Evolutionary conservation across 1,284 basidiomycete genomes (phyloP).

Genomic region (Fomitopsis palustris): DNA sequence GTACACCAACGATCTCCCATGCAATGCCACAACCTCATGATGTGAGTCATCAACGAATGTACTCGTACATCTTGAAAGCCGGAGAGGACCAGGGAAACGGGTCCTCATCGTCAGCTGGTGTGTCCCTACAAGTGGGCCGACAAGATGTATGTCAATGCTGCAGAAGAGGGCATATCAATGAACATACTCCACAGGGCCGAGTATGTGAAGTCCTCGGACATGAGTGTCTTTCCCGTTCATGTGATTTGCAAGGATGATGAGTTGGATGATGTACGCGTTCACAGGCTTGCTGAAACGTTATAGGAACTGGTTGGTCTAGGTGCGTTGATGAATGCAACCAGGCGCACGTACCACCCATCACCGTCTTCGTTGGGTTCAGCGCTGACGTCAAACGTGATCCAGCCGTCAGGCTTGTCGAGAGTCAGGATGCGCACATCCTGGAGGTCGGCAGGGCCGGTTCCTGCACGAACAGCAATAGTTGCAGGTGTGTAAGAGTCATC

Average conservation of each 20-base stretch:
- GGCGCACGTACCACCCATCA: slow-evolving; percentile 54
- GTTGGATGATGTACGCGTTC: slow-evolving; percentile 86
- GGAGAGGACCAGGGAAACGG: slow-evolving; percentile 64
- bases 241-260: slow-evolving; percentile 91
- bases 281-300: slow-evolving; percentile 67
- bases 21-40: neutral
- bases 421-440: slow-evolving; percentile 88
- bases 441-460: slow-evolving; percentile 88
- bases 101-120: slow-evolving; percentile 51
- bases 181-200: slow-evolving; percentile 80
- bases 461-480: slow-evolving; percentile 85
- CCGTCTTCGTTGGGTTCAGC: slow-evolving; percentile 78
- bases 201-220: slow-evolving; percentile 83
- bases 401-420: slow-evolving; percentile 89
- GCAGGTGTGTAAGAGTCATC: slow-evolving; percentile 99
- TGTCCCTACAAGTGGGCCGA: slow-evolving; percentile 15
- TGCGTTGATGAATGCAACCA: neutral
- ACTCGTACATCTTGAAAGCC: slow-evolving; percentile 75
- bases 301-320: neutral
- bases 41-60: slow-evolving; percentile 49
- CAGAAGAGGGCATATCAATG: neutral
- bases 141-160: neutral
- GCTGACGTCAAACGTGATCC: slow-evolving; percentile 89
- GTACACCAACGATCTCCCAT: neutral
- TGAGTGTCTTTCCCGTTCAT: slow-evolving; percentile 99